These are phyloP conservation scores for Neolentinus lepideus DNA, from an alignment of 1,284 basidiomycete species.

Conservation along the genomic window DNA sequence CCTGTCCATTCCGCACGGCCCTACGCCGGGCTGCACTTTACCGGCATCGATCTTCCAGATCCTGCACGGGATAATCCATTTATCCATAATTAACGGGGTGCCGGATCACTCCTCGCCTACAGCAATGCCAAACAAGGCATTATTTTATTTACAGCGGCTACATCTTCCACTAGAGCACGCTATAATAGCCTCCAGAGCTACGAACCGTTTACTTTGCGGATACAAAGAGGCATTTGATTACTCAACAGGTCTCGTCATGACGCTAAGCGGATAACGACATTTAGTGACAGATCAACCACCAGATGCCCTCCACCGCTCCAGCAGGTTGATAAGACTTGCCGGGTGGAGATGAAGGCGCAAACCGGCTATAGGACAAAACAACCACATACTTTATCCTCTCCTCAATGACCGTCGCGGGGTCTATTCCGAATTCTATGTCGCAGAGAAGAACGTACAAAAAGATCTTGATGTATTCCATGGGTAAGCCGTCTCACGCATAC, in stretches of 20 bases:
- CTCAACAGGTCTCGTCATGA: conserved; percentile 50
- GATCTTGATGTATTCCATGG: conserved; percentile 32
- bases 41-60: not conserved
- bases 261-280: conserved; percentile 22
- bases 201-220: conserved; percentile 22
- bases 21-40: not conserved
- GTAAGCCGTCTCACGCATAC: not conserved
- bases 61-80: not conserved
- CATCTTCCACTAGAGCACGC: too few species aligned
- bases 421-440: conserved; percentile 49
- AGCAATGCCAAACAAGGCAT: too few species aligned
- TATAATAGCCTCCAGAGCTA: too few species aligned
- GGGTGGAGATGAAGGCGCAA: conserved; percentile 7
- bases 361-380: too few species aligned
- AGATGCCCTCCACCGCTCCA: too few species aligned
- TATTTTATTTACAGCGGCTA: too few species aligned
- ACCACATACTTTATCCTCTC: conserved; percentile 54
- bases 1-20: not conserved
- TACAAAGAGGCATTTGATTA: conserved; percentile 50
- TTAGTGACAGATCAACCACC: conserved; percentile 13
- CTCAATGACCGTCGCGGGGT: conserved; percentile 47
- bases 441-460: conserved; percentile 51
- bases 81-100: not conserved
- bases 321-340: conserved; percentile 9
- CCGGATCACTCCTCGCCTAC: not conserved